phyloP scores from a whole-genome alignment of 495 filamentous ascomycete genomes.

The Penicillium daleae region DNA sequence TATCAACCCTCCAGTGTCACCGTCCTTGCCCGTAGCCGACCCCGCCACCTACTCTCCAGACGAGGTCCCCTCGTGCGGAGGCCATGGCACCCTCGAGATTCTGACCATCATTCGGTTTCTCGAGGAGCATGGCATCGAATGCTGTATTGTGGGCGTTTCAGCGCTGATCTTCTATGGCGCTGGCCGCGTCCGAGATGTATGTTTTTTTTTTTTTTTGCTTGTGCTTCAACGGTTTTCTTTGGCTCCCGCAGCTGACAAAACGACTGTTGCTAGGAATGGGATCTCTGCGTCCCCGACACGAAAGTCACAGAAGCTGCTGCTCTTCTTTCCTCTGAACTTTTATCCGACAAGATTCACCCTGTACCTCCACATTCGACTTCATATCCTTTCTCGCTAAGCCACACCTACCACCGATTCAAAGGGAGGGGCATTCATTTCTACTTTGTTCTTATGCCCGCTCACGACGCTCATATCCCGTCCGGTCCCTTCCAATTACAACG shows the following conservation, averaged over 20 bases:
- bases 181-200: conserved; percentile 34
- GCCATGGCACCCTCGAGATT: conserved; percentile 35
- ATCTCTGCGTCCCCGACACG: conserved; percentile 34
- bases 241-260: conserved; percentile 1
- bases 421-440: conserved; percentile 35
- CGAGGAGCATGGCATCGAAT: conserved; percentile 34
- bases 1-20: conserved; percentile 19
- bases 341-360: conserved; percentile 23
- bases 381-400: conserved; percentile 33
- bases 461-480: conserved; percentile 35
- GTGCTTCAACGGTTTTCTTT: background rate
- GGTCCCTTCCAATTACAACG: conserved; percentile 34
- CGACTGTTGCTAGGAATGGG: conserved; percentile 29
- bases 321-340: conserved; percentile 18
- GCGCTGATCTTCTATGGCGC: conserved; percentile 37
- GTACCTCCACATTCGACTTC: conserved; percentile 23
- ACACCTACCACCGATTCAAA: conserved; percentile 42
- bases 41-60: conserved; percentile 24
- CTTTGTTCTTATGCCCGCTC: conserved; percentile 37
- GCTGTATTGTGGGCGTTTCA: conserved; percentile 35
- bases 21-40: conserved; percentile 18
- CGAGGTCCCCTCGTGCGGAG: conserved; percentile 30
- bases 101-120: conserved; percentile 33
- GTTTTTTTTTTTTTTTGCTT: conserved; percentile 18
- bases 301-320: conserved; percentile 23